These are phyloP conservation scores for Pichia nakasei DNA, from an alignment of 805 yeast genomes.

Conservation along the genomic window DNA sequence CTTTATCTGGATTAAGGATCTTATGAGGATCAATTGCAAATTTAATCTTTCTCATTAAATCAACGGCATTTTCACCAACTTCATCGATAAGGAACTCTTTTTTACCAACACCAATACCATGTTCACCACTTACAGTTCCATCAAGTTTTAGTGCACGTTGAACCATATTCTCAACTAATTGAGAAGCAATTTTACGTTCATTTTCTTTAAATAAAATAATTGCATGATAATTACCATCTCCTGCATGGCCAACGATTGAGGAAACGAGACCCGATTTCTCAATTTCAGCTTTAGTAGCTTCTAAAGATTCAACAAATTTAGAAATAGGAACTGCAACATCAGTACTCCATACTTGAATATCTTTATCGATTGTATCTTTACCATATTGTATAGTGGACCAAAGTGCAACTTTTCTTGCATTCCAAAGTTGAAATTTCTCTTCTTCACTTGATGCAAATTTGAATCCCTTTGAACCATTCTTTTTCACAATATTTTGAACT, in stretches of 20 bases:
- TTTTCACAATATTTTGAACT: constrained; percentile 35
- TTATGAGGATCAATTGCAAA: constrained; percentile 67
- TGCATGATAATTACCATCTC: constrained; percentile 88
- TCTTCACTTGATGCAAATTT: constrained; percentile 56
- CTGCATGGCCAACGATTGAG: constrained; percentile 78
- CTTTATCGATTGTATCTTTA: constrained; percentile 36
- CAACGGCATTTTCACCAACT: constrained; percentile 59
- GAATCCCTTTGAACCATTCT: constrained; percentile 42
- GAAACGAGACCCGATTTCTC: constrained; percentile 47
- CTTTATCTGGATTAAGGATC: constrained; percentile 74
- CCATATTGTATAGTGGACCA: constrained; percentile 69
- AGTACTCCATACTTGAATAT: constrained; percentile 77
- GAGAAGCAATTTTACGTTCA: constrained; percentile 39
- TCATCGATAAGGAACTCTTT: constrained; percentile 54
- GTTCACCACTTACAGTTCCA: constrained; percentile 88
- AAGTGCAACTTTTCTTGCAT: constrained; percentile 71
- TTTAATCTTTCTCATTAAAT: constrained; percentile 68
- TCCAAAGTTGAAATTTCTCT: constrained; percentile 67
- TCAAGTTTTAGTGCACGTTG: constrained; percentile 54
- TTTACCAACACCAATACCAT: constrained; percentile 81
- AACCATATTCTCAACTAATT: constrained; percentile 64
- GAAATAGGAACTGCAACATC: constrained; percentile 90
- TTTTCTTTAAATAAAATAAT: constrained; percentile 50
- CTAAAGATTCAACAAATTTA: constrained; percentile 47
- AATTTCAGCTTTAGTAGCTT: constrained; percentile 58